Conservation (phyloP, 768 basidiomycete species). For the Termitomyces sp. region DNA sequence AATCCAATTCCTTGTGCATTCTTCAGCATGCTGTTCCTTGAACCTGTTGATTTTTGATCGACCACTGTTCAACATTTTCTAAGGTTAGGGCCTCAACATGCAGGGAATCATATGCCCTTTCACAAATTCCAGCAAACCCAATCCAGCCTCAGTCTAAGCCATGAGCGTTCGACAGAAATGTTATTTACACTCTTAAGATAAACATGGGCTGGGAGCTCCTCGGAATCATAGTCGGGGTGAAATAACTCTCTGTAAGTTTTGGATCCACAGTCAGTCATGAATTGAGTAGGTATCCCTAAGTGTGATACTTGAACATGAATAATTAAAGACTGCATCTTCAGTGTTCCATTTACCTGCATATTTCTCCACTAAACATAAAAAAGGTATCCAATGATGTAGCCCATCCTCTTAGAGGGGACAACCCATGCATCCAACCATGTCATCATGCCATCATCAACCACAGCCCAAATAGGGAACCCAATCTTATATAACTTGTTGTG, state of each 20-base stretch:
- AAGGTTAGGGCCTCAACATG: conserved; percentile 7
- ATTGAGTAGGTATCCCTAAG: conserved; percentile 15
- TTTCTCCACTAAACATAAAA: conserved; percentile 20
- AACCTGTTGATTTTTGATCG: background rate
- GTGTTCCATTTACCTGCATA: conserved; percentile 19
- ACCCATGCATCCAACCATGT: conserved; percentile 28
- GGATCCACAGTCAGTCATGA: conserved; percentile 15
- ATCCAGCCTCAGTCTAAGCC: conserved; percentile 16
- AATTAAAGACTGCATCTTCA: background rate
- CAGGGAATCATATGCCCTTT: conserved; percentile 8
- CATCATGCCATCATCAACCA: conserved; percentile 21
- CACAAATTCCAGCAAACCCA: conserved; percentile 13
- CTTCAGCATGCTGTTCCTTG: background rate
- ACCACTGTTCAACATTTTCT: conserved; percentile 6
- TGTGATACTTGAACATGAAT: background rate
- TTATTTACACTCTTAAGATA: conserved; percentile 19
- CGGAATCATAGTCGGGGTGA: background rate
- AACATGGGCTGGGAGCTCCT: conserved; percentile 15
- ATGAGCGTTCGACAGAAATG: conserved; percentile 17
- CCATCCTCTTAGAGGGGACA: conserved; percentile 26
- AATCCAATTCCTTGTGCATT: background rate
- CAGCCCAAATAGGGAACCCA: conserved; percentile 28
- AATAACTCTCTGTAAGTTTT: background rate
- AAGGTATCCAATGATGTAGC: conserved; percentile 22
- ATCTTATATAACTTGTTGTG: conserved; percentile 30